Base-by-base conservation (phyloP, 2,329 filamentous ascomycete genomes). In the Westerdykella ornata region DNA sequence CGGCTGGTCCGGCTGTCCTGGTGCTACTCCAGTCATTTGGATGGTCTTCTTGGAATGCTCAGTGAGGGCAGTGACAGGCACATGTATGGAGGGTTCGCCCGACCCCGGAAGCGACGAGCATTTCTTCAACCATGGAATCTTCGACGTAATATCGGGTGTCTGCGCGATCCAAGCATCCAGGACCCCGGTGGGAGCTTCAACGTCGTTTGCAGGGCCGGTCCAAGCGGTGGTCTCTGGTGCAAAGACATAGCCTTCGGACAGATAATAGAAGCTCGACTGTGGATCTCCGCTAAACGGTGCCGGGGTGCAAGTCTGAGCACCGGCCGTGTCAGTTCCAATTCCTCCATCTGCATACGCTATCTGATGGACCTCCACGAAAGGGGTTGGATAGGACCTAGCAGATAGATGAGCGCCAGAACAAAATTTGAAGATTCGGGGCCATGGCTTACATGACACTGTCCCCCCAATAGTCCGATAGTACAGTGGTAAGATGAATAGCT, bases 81-180 rank as follows among this genome's bases (percentile, higher is more conserved):
- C 15, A 26, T 35, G 38, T 6, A 40, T 22, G 11, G 18, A 26
- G 2, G 38, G 38, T 13, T 40, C 38, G 12, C 30, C 38, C 8
- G 17, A 35, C 4, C 38, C 30, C 1, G 17, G 38, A 40, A 40
- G 14, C 4, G 17, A 26, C 22, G 22, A 9, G 31, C 38, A 35
- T 4, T 30, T 22, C 18, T 29, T 40, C n/a, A 40, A 22, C 26
- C 26, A 20, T 9, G 31, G 31, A 13, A 41, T n/a, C 16, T 26
- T 22, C 1, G 34, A 14, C 18, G 30, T 40, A 22, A 40, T 40
- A 17, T 18, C 29, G 2, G 30, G 30, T 8, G 38, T 40, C 18
- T 34, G 30, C 13, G 14, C 12, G 38, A 40, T 40, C 38, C 38
- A 40, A 15, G 13, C 22, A 14, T 41, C 38, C 15, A 41, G 22